Percentiles rank a stretch among this genome's conserved stretches.
These are phyloP conservation scores for Colletotrichum sojae DNA, from an alignment of 2,329 filamentous ascomycete species.

Conservation along the genomic window DNA sequence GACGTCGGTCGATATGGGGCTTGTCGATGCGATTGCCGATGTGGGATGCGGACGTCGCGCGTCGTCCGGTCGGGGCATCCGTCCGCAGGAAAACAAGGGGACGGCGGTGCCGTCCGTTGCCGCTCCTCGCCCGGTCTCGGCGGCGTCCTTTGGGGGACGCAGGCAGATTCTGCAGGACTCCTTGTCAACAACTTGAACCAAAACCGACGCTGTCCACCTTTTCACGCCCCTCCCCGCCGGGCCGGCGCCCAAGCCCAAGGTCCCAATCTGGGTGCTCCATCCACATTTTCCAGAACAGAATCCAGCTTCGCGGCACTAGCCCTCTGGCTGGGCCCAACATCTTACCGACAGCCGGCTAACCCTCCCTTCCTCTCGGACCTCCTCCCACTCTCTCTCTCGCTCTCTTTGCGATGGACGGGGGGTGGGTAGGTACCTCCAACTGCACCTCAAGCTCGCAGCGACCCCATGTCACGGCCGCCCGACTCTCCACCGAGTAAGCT, in stretches of 20 bases:
- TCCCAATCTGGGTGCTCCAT: slow-evolving; percentile 37
- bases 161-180: slow-evolving; percentile 34
- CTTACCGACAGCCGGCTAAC: neutral
- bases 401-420: slow-evolving; percentile 24
- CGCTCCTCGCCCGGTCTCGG: slow-evolving; percentile 35
- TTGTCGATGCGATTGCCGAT: slow-evolving; percentile 31
- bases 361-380: neutral
- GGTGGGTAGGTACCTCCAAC: slow-evolving; percentile 26
- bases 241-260: slow-evolving; percentile 37
- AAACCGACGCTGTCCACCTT: slow-evolving; percentile 15
- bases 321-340: slow-evolving; percentile 23
- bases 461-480: slow-evolving; percentile 37
- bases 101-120: slow-evolving; percentile 31
- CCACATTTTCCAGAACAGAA: slow-evolving; percentile 41
- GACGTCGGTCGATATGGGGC: slow-evolving; percentile 32
- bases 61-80: slow-evolving; percentile 33
- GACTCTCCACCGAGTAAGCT: slow-evolving; percentile 41
- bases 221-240: slow-evolving; percentile 30
- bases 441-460: slow-evolving; percentile 36
- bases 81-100: slow-evolving; percentile 14
- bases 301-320: slow-evolving; percentile 39
- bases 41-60: slow-evolving; percentile 33
- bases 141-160: neutral
- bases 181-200: slow-evolving; percentile 22
- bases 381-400: neutral